Evolutionary conservation across 345 rosid genomes (phyloP), one percentile per base, ranked within the genome.

Genomic region (Stellera chamaejasme): DNA sequence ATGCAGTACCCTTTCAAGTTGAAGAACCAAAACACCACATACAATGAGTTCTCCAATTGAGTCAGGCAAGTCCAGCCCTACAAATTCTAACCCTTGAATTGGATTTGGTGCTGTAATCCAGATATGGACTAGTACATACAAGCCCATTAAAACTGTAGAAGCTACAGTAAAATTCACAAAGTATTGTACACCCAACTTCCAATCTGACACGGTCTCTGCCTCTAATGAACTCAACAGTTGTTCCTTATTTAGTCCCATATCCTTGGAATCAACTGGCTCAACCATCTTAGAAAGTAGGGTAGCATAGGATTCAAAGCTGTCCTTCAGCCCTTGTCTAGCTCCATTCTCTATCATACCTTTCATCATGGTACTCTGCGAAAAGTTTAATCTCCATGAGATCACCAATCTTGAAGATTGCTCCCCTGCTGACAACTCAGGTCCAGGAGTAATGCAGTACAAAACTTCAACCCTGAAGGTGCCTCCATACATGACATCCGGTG

Each of bases 321-420:
- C 96, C 77, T 73, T 92, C 45, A 92, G 52, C 67, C 95, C 98
- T 67, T 74, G 81, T 13, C 93, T 76, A 43, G 95, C 91, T 52
- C 97, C 98, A 64, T 80, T 86, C 69, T 92, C 97, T 67, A 88
- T 92, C 95, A 92, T 86, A 41, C 97, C 74, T 78, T 70, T 86
- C 90, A 92, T 88, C 91, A 86, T 88, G 42, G 95, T 81, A 72
- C 87, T 84, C 77, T 92, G 98, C 65, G 86, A 63, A 68, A 88
- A 92, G 70, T 88, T 92, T 75, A 79, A 69, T 44, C 90, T 68
- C 98, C 97, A 93, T 0, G 99, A 93, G 60, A 93, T 59, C n/a
- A 80, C 84, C 70, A 92, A 69, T 65, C 75, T 82, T 10, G 97
- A 84, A 72, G 83, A 79, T 45, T 74, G 79, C 58, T 82, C 95